Percentiles rank a stretch among this genome's conserved stretches.
These are phyloP conservation scores for Saprolegnia diclina DNA, from an alignment of 352 stramenopile species.

Conservation along the genomic window DNA sequence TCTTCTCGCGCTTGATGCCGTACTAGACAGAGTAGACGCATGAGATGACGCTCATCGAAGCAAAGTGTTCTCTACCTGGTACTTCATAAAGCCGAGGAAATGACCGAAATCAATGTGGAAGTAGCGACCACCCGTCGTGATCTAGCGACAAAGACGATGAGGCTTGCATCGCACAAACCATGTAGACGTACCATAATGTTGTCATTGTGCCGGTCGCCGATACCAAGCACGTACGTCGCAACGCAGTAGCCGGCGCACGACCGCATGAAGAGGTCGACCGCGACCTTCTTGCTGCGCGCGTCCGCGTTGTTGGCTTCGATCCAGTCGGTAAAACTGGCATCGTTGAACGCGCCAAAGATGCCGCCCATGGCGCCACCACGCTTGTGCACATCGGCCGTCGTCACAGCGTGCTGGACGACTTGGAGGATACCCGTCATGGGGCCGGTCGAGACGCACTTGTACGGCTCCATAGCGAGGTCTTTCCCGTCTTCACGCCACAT, in stretches of 20 bases:
- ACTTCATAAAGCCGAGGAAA: slow-evolving; percentile 40
- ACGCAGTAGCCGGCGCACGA: slow-evolving; percentile 53
- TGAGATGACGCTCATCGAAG: neutral
- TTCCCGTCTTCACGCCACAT: slow-evolving; percentile 45
- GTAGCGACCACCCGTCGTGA: slow-evolving; percentile 52
- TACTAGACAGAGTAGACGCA: slow-evolving; percentile 32
- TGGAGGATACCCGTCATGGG: slow-evolving; percentile 41
- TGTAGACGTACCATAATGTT: slow-evolving; percentile 67
- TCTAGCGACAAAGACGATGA: neutral
- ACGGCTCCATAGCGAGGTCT: slow-evolving; percentile 42
- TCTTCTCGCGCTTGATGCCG: slow-evolving; percentile 73
- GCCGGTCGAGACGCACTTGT: slow-evolving; percentile 44
- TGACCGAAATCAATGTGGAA: slow-evolving; percentile 84
- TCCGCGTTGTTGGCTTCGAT: slow-evolving; percentile 24
- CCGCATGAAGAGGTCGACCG: slow-evolving; percentile 40
- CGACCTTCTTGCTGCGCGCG: slow-evolving; percentile 34
- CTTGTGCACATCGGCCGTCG: slow-evolving; percentile 36
- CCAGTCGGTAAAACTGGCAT: slow-evolving; percentile 24
- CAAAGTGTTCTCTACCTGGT: neutral
- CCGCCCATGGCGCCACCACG: slow-evolving; percentile 51
- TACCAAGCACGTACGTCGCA: slow-evolving; percentile 55
- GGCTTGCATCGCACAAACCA: too few species aligned
- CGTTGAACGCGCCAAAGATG: slow-evolving; percentile 27
- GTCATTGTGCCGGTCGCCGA: slow-evolving; percentile 62
- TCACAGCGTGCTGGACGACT: slow-evolving; percentile 42